phyloP scores from a whole-genome alignment of 768 basidiomycete species.

The Kwoniella botswanensis region DNA sequence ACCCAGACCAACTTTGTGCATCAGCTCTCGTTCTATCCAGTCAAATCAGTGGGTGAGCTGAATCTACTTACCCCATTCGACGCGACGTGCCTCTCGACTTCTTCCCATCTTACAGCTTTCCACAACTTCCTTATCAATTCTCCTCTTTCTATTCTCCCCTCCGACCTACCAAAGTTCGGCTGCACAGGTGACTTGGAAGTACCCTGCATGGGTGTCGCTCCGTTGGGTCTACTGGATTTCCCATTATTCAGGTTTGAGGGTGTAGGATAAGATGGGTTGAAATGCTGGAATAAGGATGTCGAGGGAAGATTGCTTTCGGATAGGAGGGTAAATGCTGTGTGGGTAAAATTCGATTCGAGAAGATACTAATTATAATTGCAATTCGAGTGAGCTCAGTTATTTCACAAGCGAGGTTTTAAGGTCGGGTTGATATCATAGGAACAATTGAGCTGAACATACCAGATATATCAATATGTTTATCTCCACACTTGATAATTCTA shows the following conservation, averaged over 20 bases:
- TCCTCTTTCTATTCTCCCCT: slow-evolving; percentile 47
- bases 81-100: slow-evolving; percentile 49
- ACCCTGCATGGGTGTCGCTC: slow-evolving; percentile 21
- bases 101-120: slow-evolving; percentile 54
- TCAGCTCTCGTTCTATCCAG: slow-evolving; percentile 19
- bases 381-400: not conserved
- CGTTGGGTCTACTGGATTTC: slow-evolving; percentile 23
- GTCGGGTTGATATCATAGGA: not conserved
- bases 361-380: slow-evolving; percentile 40
- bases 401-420: not conserved
- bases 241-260: slow-evolving; percentile 17
- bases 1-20: not conserved
- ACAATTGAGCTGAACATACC: slow-evolving; percentile 30
- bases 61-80: slow-evolving; percentile 39
- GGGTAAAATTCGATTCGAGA: slow-evolving; percentile 54
- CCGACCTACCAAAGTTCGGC: slow-evolving; percentile 37
- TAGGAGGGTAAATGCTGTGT: slow-evolving; percentile 54
- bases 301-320: slow-evolving; percentile 49
- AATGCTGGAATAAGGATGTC: slow-evolving; percentile 51
- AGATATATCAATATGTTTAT: slow-evolving; percentile 55
- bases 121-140: slow-evolving; percentile 52
- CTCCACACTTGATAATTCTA: slow-evolving; percentile 49
- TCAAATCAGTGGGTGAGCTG: not conserved
- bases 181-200: slow-evolving; percentile 18
- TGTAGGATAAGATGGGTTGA: slow-evolving; percentile 44